A percentile compares a stretch with the other conserved stretches of the same genome.
Evolutionary conservation across 208 protist genomes (phyloP).

Genomic region (Acanthamoeba quina): DNA sequence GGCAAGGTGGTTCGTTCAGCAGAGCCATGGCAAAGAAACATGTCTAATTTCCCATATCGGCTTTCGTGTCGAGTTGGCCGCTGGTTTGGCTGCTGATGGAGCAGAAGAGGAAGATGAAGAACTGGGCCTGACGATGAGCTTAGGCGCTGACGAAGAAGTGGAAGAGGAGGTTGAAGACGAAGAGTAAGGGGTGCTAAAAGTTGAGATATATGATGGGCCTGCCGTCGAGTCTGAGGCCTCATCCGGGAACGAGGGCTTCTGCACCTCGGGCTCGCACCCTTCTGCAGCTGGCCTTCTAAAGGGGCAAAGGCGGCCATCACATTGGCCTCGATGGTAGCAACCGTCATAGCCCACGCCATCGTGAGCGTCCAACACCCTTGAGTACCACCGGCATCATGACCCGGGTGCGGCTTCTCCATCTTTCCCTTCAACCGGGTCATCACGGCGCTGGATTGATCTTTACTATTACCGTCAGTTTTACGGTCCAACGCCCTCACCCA

Average conservation of each 20-base stretch:
- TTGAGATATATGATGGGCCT: not conserved
- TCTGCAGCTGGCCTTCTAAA: constrained; percentile 53
- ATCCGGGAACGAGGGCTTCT: constrained; percentile 7
- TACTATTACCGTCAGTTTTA: too few species aligned
- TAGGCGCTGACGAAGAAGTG: not conserved
- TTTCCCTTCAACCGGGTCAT: too few species aligned
- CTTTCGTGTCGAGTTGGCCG: not conserved
- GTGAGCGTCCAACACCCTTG: too few species aligned
- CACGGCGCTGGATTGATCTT: too few species aligned
- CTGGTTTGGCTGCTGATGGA: not conserved
- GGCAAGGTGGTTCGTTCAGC: too few species aligned
- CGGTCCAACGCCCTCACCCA: too few species aligned
- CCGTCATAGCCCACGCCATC: not conserved
- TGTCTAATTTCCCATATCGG: too few species aligned
- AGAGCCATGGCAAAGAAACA: too few species aligned
- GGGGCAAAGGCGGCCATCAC: constrained; percentile 85
- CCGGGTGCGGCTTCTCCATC: too few species aligned
- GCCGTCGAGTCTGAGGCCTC: constrained; percentile 25
- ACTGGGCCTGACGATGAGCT: not conserved
- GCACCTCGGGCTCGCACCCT: constrained; percentile 4
- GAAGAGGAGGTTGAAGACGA: constrained; percentile 56
- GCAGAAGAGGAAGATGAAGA: constrained; percentile 13
- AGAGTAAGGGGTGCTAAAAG: not conserved
- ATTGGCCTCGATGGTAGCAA: constrained; percentile 85
- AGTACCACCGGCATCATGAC: too few species aligned